Conservation (phyloP, 2,329 filamentous ascomycete species). For the Claviceps sp. region DNA sequence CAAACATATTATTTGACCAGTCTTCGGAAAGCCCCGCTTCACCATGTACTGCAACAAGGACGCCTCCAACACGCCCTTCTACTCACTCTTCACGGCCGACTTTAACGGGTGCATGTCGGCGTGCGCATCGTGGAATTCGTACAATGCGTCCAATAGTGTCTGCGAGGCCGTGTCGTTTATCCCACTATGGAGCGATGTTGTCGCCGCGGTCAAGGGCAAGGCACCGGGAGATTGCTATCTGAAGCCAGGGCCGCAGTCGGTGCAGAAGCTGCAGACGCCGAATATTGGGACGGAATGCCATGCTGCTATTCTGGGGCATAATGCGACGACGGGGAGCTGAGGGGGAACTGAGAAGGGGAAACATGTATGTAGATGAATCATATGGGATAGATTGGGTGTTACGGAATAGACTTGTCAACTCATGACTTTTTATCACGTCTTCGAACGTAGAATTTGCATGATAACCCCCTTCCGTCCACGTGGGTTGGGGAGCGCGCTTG, state of each 20-base stretch:
- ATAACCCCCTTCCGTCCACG: too few relatives aligned
- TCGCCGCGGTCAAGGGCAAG: background rate
- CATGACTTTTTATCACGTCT: too few relatives aligned
- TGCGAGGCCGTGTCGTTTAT: slow-evolving; percentile 10
- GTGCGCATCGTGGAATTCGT: slow-evolving; percentile 24
- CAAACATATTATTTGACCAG: slow-evolving; percentile 11
- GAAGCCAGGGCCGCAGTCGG: slow-evolving; percentile 2
- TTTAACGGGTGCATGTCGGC: slow-evolving; percentile 35
- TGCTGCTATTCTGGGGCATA: background rate
- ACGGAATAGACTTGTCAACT: background rate
- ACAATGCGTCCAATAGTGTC: slow-evolving; percentile 2
- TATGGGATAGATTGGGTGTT: background rate
- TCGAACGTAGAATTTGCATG: too few relatives aligned
- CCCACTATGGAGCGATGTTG: slow-evolving; percentile 7
- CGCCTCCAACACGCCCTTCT: slow-evolving; percentile 22
- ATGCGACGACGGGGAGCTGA: background rate
- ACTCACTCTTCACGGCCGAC: slow-evolving; percentile 28
- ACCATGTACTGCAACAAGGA: slow-evolving; percentile 31
- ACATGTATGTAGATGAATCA: background rate
- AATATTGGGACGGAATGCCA: slow-evolving; percentile 3
- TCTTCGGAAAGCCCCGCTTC: slow-evolving; percentile 23
- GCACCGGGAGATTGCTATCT: slow-evolving; percentile 5
- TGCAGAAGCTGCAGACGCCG: background rate
- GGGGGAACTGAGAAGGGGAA: background rate
- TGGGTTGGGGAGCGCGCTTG: too few relatives aligned